Evolutionary conservation across 352 stramenopile genomes (phyloP).

Genomic region (Blastocystis hominis): DNA sequence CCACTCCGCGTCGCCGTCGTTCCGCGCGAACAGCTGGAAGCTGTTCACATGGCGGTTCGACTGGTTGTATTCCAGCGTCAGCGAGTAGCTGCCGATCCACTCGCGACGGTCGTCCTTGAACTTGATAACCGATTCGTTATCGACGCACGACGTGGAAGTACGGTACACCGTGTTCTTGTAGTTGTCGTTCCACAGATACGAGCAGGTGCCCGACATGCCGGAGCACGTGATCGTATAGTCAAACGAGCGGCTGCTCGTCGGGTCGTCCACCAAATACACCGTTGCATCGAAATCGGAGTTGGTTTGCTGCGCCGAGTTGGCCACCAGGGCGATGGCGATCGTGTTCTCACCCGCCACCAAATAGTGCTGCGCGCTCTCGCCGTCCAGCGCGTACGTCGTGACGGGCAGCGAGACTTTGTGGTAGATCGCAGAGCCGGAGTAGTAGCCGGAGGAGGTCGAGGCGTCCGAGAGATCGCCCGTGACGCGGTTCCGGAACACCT

Average conservation of each 20-base stretch:
- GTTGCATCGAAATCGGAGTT: not conserved
- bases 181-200: not conserved
- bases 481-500: constrained; percentile 34
- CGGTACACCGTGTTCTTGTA: not conserved
- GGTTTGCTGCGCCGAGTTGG: not conserved
- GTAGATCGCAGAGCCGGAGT: not conserved
- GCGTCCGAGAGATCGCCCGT: not conserved
- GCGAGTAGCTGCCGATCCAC: not conserved
- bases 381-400: not conserved
- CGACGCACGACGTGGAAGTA: not conserved
- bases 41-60: not conserved
- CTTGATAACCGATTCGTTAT: not conserved
- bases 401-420: not conserved
- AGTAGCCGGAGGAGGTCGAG: not conserved
- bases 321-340: not conserved
- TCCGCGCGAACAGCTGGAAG: not conserved
- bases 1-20: not conserved
- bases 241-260: not conserved
- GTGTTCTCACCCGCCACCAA: not conserved
- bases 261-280: not conserved
- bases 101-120: constrained; percentile 18
- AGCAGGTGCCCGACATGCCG: not conserved
- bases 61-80: not conserved
- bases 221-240: not conserved
- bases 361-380: not conserved